These are phyloP conservation scores for Clitopilus passeckerianus DNA, from an alignment of 768 basidiomycete genomes.

Conservation along the genomic window DNA sequence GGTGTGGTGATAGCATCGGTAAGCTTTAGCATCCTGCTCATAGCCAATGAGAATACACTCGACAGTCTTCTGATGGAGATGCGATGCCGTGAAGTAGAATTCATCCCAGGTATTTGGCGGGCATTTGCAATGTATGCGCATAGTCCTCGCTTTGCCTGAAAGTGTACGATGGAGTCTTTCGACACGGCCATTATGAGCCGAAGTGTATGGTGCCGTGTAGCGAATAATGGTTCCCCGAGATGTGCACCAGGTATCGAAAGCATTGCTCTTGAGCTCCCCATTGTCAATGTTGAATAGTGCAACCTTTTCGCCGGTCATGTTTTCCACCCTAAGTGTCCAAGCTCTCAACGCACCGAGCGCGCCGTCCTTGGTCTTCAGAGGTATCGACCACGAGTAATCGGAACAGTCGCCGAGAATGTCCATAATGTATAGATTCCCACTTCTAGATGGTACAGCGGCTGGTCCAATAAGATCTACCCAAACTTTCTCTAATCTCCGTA, in stretches of 20 bases:
- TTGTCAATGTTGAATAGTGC: slow-evolving; percentile 13
- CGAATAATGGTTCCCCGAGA: slow-evolving; percentile 8
- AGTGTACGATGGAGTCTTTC: slow-evolving; percentile 26
- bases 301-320: slow-evolving; percentile 12
- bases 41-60: slow-evolving; percentile 37
- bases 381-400: slow-evolving; percentile 24
- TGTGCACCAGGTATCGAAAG: slow-evolving; percentile 10
- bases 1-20: slow-evolving; percentile 20
- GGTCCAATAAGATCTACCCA: slow-evolving; percentile 26
- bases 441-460: too few relatives aligned
- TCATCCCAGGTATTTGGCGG: slow-evolving; percentile 23
- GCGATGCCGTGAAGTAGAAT: slow-evolving; percentile 18
- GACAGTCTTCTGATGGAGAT: slow-evolving; percentile 3
- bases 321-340: slow-evolving; percentile 22
- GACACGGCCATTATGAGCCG: slow-evolving; percentile 27
- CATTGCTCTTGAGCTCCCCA: slow-evolving; percentile 15
- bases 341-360: slow-evolving; percentile 16
- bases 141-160: slow-evolving; percentile 18
- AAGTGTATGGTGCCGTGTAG: slow-evolving; percentile 21
- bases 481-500: slow-evolving; percentile 19
- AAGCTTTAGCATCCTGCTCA: slow-evolving; percentile 24
- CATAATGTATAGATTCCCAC: too few relatives aligned
- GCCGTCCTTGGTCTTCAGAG: slow-evolving; percentile 20
- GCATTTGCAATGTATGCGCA: slow-evolving; percentile 15
- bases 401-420: slow-evolving; percentile 29